Evolutionary conservation across 768 basidiomycete genomes (phyloP), one percentile per base, ranked within the genome.

Genomic region (Kwoniella europaea): DNA sequence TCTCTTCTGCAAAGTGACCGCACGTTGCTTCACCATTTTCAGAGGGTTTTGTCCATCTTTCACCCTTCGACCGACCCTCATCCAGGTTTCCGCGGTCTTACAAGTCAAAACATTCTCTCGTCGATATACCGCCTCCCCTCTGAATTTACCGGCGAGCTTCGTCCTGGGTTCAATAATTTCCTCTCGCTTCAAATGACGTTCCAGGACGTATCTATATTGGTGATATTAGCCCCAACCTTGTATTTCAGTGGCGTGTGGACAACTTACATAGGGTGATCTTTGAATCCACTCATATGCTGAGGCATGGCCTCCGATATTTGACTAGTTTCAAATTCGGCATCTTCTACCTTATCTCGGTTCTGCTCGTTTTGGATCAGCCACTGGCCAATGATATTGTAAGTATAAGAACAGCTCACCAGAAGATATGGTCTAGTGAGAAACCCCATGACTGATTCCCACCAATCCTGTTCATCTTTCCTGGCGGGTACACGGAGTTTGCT

Each of bases 51-150:
- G 88, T 13, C 90, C 91, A 60, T 88, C 86, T 73, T 87, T 88
- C 72, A 98, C 86, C 66, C 85, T 85, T 57, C 93, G 87, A 1
- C 97, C 97, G 66, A 89, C 87, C 9, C 95, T 89, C 90, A 96
- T 90, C 94, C 94, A 99, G 76, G 91, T 95, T 83, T 98, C 97
- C 41, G 91, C 88, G 10, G 92, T 91, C 85, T 95, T 96, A 59
- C 98, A 88, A 5, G 88, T 84, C n/a, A 95, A 86, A 15, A 99
- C 92, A 53, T 90, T 88, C 2, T 90, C 88, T 54, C 96, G 90
- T 50, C 92, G 88, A 83, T 92, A 98, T 24, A 99, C 96, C 12
- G 93, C 85, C 82, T 97, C 93, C 65, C 94, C 96, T 66, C 91
- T 89, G 86, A 98, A 98, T 75, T 91, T 91, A 56, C 95, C 96